phyloP scores from a whole-genome alignment of 2,329 filamentous ascomycete species.

The Coccinonectria pachysandricola region DNA sequence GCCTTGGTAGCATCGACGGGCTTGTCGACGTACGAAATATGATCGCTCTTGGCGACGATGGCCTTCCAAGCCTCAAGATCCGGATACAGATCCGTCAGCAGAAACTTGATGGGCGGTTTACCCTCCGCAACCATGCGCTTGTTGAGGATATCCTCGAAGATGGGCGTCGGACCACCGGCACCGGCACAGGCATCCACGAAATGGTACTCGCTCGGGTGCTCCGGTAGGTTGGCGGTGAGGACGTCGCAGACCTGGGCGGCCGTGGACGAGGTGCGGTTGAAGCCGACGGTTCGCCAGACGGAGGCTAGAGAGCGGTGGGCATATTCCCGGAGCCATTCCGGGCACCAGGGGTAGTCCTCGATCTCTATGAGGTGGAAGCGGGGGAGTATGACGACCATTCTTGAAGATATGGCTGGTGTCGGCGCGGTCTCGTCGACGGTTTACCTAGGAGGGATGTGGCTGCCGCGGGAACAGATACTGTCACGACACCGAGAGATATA shows the following conservation, averaged over 20 bases:
- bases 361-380: conserved; percentile 15
- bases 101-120: conserved; percentile 9
- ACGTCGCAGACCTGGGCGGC: conserved; percentile 13
- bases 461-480: no score
- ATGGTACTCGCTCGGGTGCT: conserved; percentile 11
- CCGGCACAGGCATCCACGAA: conserved; percentile 13
- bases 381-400: conserved; percentile 12
- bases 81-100: conserved; percentile 12
- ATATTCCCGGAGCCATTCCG: conserved; percentile 14
- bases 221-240: conserved; percentile 9
- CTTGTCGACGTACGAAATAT: conserved; percentile 12
- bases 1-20: conserved; percentile 11
- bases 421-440: no score
- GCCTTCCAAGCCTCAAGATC: conserved; percentile 13
- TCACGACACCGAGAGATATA: no score
- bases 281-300: conserved; percentile 12
- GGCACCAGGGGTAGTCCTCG: conserved; percentile 14
- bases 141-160: conserved; percentile 13
- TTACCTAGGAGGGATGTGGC: no score
- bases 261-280: conserved; percentile 10
- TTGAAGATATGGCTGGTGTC: no score
- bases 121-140: conserved; percentile 8
- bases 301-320: conserved; percentile 11
- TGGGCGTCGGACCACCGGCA: conserved; percentile 11
- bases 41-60: conserved; percentile 10